A percentile compares a stretch with the other conserved stretches of the same genome.
phyloP scores from a whole-genome alignment of 495 filamentous ascomycete genomes.

The Massariosphaeria phaeospora region DNA sequence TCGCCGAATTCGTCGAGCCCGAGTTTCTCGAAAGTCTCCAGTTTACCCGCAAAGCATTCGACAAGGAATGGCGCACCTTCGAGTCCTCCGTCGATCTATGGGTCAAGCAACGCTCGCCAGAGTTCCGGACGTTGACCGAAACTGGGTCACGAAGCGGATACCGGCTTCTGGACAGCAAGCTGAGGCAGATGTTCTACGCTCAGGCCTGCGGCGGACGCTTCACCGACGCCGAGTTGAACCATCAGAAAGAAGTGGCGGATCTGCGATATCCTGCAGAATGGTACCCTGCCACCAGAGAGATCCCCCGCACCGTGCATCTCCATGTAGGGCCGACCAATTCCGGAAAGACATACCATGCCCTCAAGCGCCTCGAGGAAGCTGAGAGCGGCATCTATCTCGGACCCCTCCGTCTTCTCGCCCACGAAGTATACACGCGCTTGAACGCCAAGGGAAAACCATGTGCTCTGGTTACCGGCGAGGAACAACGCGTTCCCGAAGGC shows the following conservation, averaged over 20 bases:
- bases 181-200: conserved; percentile 58
- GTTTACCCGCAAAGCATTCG: conserved; percentile 14
- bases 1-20: conserved; percentile 2
- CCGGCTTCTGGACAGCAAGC: conserved; percentile 40
- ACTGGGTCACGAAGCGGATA: not conserved
- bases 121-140: not conserved
- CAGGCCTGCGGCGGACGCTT: conserved; percentile 46
- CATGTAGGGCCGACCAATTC: conserved; percentile 98
- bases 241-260: conserved; percentile 68
- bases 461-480: conserved; percentile 87
- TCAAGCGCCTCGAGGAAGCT: conserved; percentile 76
- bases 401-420: conserved; percentile 81
- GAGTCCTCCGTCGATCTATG: conserved; percentile 1
- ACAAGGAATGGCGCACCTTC: conserved; percentile 18
- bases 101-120: conserved; percentile 4
- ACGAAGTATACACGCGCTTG: conserved; percentile 85
- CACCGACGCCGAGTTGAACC: conserved; percentile 46
- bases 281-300: conserved; percentile 73
- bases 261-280: conserved; percentile 82
- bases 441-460: conserved; percentile 67
- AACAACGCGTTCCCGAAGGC: conserved; percentile 56
- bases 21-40: conserved; percentile 17
- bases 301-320: conserved; percentile 79
- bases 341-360: conserved; percentile 93
- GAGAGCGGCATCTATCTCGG: conserved; percentile 83